Evolutionary conservation across 1,284 basidiomycete species (phyloP), one percentile per base, ranked within the genome.

Genomic region (Porodaedalea pini): DNA sequence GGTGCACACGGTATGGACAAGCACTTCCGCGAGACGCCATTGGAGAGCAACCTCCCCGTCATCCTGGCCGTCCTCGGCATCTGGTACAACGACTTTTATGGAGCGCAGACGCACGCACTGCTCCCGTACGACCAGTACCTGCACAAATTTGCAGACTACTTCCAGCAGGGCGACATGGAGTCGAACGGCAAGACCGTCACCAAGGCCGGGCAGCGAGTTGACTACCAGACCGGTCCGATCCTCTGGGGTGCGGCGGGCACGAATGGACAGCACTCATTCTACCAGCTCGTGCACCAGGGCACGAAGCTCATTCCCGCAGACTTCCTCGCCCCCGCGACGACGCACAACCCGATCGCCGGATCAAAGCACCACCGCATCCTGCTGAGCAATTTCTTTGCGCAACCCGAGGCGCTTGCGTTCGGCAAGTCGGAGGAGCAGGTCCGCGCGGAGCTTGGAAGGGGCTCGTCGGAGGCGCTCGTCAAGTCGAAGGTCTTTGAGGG

Each of bases 91-190:
- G 91, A 98, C 78, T 98, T 98, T 73, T 97, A 94, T 71, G 92
- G 85, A 62, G 79, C 95, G 40, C 94, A 98, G 77, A 98, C 96
- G 1, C 93, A 98, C 67, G 93, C 90, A 5, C 82, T 99, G 48
- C 80, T 99, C 32, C 95, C 96, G 3, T 99, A 99, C 70, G 97
- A 99, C 74, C 96, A 99, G 73, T 99, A 99, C 76, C 78, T 99
- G 66, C 92, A 97, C 83, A 97, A 97, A 75, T 99, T 99, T 69
- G 96, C 96, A 56, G 96, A 98, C 75, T 99, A 99, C 81, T 99
- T 99, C 91, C 96, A 99, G 75, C 96, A 99, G 23, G 95, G 95
- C 47, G 96, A 99, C 75, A 99, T 99, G 96, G 96, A 99, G 76
- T 97, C 94, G 21, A 98, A 99, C 74, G 96, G 96, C 61, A 99